Percentiles rank a stretch among this genome's conserved stretches.
Conservation (phyloP, 192 early-diverging fungal species). For the Gamsiella multidivaricata region DNA sequence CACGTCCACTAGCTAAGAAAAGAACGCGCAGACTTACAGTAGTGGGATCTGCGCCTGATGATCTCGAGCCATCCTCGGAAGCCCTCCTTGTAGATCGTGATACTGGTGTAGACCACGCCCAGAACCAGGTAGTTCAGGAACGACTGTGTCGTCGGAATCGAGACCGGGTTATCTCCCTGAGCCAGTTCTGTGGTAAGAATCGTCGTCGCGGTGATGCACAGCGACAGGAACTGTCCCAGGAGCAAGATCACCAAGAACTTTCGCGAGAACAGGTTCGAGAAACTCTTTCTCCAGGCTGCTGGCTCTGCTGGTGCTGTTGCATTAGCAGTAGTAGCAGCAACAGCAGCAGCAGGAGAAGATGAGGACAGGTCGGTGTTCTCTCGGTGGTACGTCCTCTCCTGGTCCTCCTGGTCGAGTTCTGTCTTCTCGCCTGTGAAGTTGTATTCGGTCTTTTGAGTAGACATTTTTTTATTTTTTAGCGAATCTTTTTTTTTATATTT, state of each 20-base stretch:
- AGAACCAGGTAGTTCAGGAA: constrained; percentile 79
- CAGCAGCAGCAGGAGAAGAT: no score
- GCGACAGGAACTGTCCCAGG: constrained; percentile 73
- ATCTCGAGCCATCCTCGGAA: constrained; percentile 58
- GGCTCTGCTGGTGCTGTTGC: not conserved
- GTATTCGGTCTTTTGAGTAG: constrained; percentile 4
- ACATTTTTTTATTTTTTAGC: no score
- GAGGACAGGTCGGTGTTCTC: no score
- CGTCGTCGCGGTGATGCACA: constrained; percentile 82
- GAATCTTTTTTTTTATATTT: constrained; percentile 16
- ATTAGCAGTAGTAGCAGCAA: no score
- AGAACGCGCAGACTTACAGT: constrained; percentile 48
- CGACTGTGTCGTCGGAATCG: constrained; percentile 77
- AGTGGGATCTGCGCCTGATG: constrained; percentile 53
- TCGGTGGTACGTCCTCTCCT: constrained; percentile 4
- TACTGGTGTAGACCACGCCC: constrained; percentile 65
- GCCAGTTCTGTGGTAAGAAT: constrained; percentile 73
- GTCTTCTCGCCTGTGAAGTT: not conserved
- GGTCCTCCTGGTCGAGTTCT: constrained; percentile 12
- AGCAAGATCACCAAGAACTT: constrained; percentile 59
- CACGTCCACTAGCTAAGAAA: not conserved
- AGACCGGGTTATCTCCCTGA: constrained; percentile 56
- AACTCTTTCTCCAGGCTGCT: constrained; percentile 9
- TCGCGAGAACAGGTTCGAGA: constrained; percentile 5
- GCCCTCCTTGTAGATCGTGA: constrained; percentile 64